A percentile compares a stretch with the other conserved stretches of the same genome.
Evolutionary conservation across 192 early-diverging fungal species (phyloP).

Genomic region (Entophlyctis helioformis): DNA sequence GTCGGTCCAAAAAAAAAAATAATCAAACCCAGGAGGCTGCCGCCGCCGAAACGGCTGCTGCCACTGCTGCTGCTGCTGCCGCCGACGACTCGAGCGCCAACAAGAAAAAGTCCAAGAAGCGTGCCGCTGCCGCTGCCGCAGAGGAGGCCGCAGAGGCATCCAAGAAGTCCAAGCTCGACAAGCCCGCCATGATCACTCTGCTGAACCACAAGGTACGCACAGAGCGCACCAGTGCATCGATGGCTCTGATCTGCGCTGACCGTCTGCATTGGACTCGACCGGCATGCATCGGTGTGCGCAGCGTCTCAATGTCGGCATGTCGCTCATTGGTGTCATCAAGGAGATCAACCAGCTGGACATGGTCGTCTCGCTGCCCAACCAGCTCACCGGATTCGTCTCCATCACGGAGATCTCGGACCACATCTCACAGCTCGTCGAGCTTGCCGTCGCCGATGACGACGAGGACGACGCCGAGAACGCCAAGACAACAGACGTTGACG

Average conservation of each 20-base stretch:
- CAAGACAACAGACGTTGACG: slow-evolving; percentile 12
- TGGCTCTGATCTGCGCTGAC: background rate
- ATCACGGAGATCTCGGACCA: slow-evolving; percentile 79
- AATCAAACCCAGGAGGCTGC: no score
- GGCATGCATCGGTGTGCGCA: slow-evolving; percentile 8
- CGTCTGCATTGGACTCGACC: background rate
- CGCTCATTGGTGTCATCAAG: slow-evolving; percentile 64
- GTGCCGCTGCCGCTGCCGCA: slow-evolving; percentile 1
- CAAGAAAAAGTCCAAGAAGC: no score
- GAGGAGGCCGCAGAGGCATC: background rate
- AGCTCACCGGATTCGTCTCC: slow-evolving; percentile 67
- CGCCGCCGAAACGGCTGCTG: no score
- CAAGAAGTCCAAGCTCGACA: slow-evolving; percentile 4
- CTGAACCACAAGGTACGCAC: slow-evolving; percentile 4
- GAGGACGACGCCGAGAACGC: slow-evolving; percentile 36
- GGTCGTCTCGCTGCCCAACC: slow-evolving; percentile 71
- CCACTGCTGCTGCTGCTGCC: no score
- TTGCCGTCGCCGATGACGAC: slow-evolving; percentile 45
- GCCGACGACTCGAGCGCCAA: no score
- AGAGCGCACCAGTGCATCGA: slow-evolving; percentile 6
- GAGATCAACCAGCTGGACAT: slow-evolving; percentile 74
- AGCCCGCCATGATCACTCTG: no score
- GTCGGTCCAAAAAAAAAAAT: no score
- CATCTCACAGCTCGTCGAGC: slow-evolving; percentile 58
- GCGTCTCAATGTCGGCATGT: slow-evolving; percentile 60